These are phyloP conservation scores for Schizophyllum commune DNA, from an alignment of 1,284 basidiomycete genomes.

Conservation along the genomic window DNA sequence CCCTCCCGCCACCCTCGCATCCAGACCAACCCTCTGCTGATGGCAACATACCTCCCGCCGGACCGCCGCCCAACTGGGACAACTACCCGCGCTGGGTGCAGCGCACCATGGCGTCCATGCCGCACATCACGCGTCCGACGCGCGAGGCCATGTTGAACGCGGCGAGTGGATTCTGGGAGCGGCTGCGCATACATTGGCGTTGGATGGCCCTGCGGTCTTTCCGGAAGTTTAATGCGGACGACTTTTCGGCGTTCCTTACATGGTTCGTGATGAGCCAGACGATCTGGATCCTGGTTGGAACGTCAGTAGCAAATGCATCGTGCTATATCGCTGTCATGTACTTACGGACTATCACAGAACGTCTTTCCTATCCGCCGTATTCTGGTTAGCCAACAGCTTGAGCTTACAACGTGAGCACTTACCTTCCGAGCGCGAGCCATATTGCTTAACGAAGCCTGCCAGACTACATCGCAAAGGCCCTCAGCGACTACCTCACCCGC, in stretches of 20 bases:
- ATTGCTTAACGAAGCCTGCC: background rate
- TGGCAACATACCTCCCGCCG: background rate
- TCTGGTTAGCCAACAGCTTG: slow-evolving; percentile 85
- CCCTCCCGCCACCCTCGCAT: slow-evolving; percentile 12
- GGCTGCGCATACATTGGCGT: slow-evolving; percentile 88
- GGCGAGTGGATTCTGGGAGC: slow-evolving; percentile 85
- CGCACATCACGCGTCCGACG: slow-evolving; percentile 76
- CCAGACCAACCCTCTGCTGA: background rate
- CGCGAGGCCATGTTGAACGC: slow-evolving; percentile 84
- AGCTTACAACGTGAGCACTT: slow-evolving; percentile 68
- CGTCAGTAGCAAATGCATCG: slow-evolving; percentile 45
- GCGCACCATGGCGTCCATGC: slow-evolving; percentile 64
- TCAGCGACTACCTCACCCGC: slow-evolving; percentile 90
- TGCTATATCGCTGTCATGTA: background rate
- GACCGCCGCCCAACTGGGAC: slow-evolving; percentile 34
- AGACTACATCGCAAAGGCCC: slow-evolving; percentile 85
- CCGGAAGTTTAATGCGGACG: slow-evolving; percentile 92
- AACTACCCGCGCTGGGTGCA: slow-evolving; percentile 79
- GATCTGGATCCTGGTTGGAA: slow-evolving; percentile 89
- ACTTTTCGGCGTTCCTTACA: slow-evolving; percentile 93
- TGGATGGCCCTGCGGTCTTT: slow-evolving; percentile 98
- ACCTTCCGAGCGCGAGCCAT: background rate
- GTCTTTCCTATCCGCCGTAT: slow-evolving; percentile 91
- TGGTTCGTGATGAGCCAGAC: slow-evolving; percentile 94
- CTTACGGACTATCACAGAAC: slow-evolving; percentile 47